phyloP scores from a whole-genome alignment of 495 filamentous ascomycete species.

The Aspergillus campestris region DNA sequence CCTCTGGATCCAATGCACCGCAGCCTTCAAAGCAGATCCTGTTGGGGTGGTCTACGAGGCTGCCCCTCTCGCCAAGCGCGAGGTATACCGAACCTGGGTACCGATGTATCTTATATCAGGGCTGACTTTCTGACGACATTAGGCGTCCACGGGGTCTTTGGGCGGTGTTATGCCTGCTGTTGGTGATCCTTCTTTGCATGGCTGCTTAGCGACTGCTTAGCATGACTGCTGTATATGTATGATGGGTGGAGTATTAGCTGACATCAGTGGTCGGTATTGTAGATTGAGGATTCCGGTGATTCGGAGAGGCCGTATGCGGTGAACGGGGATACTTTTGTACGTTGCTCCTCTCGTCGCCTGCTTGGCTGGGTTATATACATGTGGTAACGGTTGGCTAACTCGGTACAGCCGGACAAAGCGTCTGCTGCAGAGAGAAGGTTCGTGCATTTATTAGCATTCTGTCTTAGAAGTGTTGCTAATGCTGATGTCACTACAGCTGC shows the following conservation, averaged over 20 bases:
- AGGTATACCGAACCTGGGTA: neutral
- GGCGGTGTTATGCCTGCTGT: constrained; percentile 7
- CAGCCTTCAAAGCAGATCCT: neutral
- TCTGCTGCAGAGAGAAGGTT: constrained; percentile 24
- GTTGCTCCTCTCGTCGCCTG: constrained; percentile 6
- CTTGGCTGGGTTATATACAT: too few relatives aligned
- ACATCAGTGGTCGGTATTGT: neutral
- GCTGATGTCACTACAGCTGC: constrained; percentile 9
- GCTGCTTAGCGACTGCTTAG: neutral
- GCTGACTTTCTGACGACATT: neutral
- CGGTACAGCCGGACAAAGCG: constrained; percentile 30
- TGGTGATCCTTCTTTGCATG: neutral
- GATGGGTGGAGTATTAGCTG: neutral
- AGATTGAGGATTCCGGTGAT: constrained; percentile 25
- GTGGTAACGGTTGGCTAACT: too few relatives aligned
- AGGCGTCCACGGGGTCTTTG: constrained; percentile 1
- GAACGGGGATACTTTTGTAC: constrained; percentile 38
- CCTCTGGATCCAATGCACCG: too few relatives aligned
- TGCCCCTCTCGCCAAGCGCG: constrained; percentile 3
- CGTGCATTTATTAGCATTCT: neutral
- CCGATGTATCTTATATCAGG: too few relatives aligned
- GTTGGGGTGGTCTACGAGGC: constrained; percentile 5
- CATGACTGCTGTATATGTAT: too few relatives aligned
- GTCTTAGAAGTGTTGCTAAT: neutral
- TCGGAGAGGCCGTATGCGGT: constrained; percentile 35